Conservation (phyloP, 345 rosid genomes). For the Melastoma malabathricum region DNA sequence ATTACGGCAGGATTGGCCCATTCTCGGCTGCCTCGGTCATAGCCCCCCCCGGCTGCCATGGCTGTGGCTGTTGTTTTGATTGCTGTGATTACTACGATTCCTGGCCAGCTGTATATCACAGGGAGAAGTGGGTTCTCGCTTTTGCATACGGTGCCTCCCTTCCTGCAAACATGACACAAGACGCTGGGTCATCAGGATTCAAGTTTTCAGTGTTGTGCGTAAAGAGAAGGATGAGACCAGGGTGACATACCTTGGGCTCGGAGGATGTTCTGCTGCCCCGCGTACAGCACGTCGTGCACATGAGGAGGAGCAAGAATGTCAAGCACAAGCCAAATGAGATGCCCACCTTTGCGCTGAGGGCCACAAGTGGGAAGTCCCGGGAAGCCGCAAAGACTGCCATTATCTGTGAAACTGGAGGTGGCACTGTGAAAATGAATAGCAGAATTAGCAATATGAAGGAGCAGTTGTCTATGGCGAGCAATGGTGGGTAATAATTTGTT, state of each 20-base stretch:
- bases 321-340: conserved; percentile 49
- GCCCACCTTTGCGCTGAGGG: conserved; percentile 75
- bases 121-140: conserved; percentile 61
- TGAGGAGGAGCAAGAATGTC: conserved; percentile 38
- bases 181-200: background rate
- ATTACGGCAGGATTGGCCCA: conserved; percentile 18
- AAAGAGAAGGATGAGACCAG: too few species aligned
- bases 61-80: conserved; percentile 13
- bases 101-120: conserved; percentile 80
- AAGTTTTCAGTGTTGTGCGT: background rate
- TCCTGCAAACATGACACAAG: too few species aligned
- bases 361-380: conserved; percentile 87
- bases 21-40: conserved; percentile 40
- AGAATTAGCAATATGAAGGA: background rate
- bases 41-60: too few species aligned
- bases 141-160: conserved; percentile 99
- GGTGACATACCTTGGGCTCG: conserved; percentile 61
- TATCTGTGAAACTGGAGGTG: conserved; percentile 71
- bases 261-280: conserved; percentile 83
- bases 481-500: too few species aligned
- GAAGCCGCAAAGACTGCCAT: conserved; percentile 88
- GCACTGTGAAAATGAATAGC: background rate
- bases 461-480: background rate
- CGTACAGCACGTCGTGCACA: conserved; percentile 62
- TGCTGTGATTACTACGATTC: conserved; percentile 21